These are phyloP conservation scores for Parasitella parasitica DNA, from an alignment of 371 early-diverging fungal genomes.

Conservation along the genomic window DNA sequence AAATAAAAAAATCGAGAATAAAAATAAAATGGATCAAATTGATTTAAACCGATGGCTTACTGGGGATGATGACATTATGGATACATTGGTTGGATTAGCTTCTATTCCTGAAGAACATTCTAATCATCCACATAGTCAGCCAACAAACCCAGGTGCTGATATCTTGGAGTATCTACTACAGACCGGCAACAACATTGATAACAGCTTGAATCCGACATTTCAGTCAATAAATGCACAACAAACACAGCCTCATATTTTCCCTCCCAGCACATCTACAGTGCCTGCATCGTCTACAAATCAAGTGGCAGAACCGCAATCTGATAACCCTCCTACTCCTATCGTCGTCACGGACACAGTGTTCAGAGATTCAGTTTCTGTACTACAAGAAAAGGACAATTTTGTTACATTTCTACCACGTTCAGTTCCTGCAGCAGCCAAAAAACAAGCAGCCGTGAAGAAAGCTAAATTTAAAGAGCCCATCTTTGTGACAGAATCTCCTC, in stretches of 20 bases:
- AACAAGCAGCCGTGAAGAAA: not conserved
- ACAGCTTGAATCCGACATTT: not conserved
- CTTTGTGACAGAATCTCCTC: slow-evolving; percentile 22
- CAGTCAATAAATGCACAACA: not conserved
- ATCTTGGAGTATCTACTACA: slow-evolving; percentile 6
- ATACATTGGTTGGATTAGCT: slow-evolving; percentile 3
- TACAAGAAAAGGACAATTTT: slow-evolving; percentile 12
- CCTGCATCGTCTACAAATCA: not conserved
- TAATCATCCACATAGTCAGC: not conserved
- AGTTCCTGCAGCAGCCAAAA: not conserved
- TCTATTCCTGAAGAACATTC: not conserved
- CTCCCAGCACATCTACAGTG: not conserved
- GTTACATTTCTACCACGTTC: slow-evolving; percentile 8
- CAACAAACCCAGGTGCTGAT: not conserved
- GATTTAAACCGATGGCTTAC: slow-evolving; percentile 6
- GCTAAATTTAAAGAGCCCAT: slow-evolving; percentile 21
- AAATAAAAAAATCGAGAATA: not conserved
- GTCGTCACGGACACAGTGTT: not conserved
- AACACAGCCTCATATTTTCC: not conserved
- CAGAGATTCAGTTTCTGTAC: not conserved
- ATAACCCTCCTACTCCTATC: no score
- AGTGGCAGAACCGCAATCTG: not conserved
- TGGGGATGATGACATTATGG: slow-evolving; percentile 2
- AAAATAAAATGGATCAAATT: slow-evolving; percentile 3
- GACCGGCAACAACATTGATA: not conserved